Evolutionary conservation across 352 stramenopile genomes (phyloP).

Genomic region (Phytopythium aichiense): DNA sequence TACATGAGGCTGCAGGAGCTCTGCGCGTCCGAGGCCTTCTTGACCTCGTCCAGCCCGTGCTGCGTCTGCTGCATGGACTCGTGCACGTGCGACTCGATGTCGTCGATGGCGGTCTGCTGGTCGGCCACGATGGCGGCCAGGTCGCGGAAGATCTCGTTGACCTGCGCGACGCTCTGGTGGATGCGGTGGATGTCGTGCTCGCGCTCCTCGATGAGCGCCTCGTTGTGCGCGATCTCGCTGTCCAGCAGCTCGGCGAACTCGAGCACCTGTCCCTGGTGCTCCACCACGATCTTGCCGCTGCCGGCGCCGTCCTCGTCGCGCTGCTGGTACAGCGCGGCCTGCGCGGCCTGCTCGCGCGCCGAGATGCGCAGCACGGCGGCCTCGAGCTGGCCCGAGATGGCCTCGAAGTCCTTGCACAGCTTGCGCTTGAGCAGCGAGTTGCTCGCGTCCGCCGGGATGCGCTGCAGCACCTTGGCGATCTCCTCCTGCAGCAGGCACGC

Average conservation of each 20-base stretch:
- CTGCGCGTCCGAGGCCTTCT: constrained; percentile 83
- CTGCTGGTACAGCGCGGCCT: constrained; percentile 27
- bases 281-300: constrained; percentile 46
- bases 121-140: constrained; percentile 82
- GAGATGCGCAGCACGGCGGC: constrained; percentile 56
- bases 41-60: constrained; percentile 76
- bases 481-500: constrained; percentile 80
- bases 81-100: constrained; percentile 83
- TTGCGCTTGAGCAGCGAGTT: constrained; percentile 78
- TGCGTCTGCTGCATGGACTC: constrained; percentile 82
- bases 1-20: constrained; percentile 69
- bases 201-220: constrained; percentile 86
- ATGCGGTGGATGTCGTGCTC: constrained; percentile 86
- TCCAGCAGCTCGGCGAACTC: constrained; percentile 73
- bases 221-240: constrained; percentile 85
- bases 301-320: constrained; percentile 22
- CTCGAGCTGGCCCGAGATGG: constrained; percentile 72
- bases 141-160: constrained; percentile 90
- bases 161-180: constrained; percentile 86
- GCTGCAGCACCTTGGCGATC: constrained; percentile 56
- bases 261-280: constrained; percentile 64
- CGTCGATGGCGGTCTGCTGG: constrained; percentile 81
- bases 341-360: constrained; percentile 56
- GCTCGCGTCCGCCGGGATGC: constrained; percentile 52
- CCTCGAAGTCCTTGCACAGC: constrained; percentile 78